Evolutionary conservation across 768 basidiomycete genomes (phyloP).

Genomic region (Melanogaster broomeanus): DNA sequence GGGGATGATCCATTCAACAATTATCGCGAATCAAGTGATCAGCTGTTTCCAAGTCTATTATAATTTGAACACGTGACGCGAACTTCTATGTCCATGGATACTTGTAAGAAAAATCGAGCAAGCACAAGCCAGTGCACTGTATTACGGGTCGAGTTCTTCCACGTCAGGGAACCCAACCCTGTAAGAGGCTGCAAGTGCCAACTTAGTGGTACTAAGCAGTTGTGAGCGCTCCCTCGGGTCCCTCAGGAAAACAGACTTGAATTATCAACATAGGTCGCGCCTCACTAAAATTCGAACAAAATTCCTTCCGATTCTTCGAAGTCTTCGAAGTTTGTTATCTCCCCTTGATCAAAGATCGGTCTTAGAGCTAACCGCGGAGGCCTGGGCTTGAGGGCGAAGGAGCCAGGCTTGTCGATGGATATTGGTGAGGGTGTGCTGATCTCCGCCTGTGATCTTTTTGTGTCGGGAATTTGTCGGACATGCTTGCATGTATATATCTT

Average conservation of each 20-base stretch:
- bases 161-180: no score
- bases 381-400: background rate
- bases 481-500: no score
- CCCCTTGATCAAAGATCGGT: slow-evolving; percentile 3
- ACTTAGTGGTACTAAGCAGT: no score
- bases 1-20: no score
- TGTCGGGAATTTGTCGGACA: no score
- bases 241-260: background rate
- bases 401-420: background rate
- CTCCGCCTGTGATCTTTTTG: no score
- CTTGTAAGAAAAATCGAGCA: background rate
- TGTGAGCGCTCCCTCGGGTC: background rate
- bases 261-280: background rate
- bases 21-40: no score
- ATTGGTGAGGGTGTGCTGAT: no score
- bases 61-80: background rate
- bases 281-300: background rate
- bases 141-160: background rate
- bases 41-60: background rate
- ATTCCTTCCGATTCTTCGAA: background rate
- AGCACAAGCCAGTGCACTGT: background rate
- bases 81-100: no score
- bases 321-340: background rate
- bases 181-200: background rate
- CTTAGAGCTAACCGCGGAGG: no score